Evolutionary conservation across 306 rosid genomes (phyloP).

Genomic region (Styphnolobium japonicum): DNA sequence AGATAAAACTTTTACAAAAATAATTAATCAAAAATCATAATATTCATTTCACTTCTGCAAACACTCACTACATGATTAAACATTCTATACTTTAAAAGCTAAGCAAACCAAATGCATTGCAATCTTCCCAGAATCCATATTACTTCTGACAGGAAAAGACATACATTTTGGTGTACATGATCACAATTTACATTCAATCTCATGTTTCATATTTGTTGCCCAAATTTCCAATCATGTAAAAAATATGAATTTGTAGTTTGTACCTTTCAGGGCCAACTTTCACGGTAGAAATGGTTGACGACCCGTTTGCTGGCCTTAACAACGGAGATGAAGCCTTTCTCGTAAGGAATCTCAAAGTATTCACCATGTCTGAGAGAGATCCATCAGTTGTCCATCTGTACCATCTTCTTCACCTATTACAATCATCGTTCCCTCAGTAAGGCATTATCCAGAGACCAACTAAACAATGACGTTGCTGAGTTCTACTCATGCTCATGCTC

Average conservation of each 20-base stretch:
- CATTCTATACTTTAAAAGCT: neutral
- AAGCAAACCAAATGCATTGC: neutral
- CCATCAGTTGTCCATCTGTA: slow-evolving; percentile 93
- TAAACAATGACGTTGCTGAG: no score
- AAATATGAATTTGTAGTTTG: no score
- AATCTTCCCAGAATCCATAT: neutral
- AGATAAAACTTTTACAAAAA: no score
- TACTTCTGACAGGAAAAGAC: no score
- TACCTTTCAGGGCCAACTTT: slow-evolving; percentile 99
- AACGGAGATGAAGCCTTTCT: slow-evolving; percentile 87
- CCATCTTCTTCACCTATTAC: slow-evolving; percentile 97
- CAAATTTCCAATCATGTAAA: no score
- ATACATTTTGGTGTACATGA: no score
- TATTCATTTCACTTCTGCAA: neutral
- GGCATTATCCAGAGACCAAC: no score
- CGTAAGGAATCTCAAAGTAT: slow-evolving; percentile 68
- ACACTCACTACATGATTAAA: neutral
- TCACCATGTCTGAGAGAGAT: slow-evolving; percentile 88
- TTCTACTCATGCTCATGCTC: no score
- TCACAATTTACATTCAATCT: neutral
- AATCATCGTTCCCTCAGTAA: slow-evolving; percentile 87
- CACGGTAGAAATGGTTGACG: slow-evolving; percentile 94
- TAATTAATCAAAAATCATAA: no score
- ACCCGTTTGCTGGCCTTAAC: slow-evolving; percentile 99
- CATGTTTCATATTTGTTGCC: neutral